Conservation (phyloP, 371 early-diverging fungal species). For the Saksenaea oblongispora region DNA sequence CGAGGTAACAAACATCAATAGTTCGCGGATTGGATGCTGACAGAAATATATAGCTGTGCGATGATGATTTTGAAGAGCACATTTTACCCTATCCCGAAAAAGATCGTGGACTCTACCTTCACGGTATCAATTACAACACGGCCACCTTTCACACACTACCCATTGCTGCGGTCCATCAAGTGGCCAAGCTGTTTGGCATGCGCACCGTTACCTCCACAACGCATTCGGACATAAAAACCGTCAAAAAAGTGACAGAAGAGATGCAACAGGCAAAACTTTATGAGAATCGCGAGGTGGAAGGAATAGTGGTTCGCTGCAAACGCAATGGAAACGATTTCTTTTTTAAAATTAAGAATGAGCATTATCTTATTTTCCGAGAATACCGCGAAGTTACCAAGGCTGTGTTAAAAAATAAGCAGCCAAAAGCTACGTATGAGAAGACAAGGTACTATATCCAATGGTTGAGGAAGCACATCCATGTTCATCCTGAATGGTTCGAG, state of each 20-base stretch:
- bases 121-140: conserved; percentile 89
- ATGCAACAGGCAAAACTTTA: conserved; percentile 36
- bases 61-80: conserved; percentile 96
- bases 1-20: conserved; percentile 76
- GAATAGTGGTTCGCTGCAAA: conserved; percentile 89
- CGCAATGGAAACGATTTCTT: conserved; percentile 53
- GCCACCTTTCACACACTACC: conserved; percentile 72
- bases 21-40: conserved; percentile 55
- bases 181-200: conserved; percentile 83
- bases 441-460: conserved; percentile 78
- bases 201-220: conserved; percentile 47
- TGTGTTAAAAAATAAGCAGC: conserved; percentile 12
- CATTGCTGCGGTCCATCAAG: conserved; percentile 53
- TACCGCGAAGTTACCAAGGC: conserved; percentile 90
- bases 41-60: conserved; percentile 69
- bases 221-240: conserved; percentile 46
- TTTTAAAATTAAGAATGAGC: conserved; percentile 94
- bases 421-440: conserved; percentile 45
- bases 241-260: conserved; percentile 66
- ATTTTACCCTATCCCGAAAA: conserved; percentile 82
- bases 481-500: conserved; percentile 72
- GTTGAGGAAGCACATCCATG: conserved; percentile 59
- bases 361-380: conserved; percentile 92
- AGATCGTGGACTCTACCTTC: conserved; percentile 83
- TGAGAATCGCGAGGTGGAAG: conserved; percentile 73